These are phyloP conservation scores for Mycena vitilis DNA, from an alignment of 768 basidiomycete species.

Conservation along the genomic window DNA sequence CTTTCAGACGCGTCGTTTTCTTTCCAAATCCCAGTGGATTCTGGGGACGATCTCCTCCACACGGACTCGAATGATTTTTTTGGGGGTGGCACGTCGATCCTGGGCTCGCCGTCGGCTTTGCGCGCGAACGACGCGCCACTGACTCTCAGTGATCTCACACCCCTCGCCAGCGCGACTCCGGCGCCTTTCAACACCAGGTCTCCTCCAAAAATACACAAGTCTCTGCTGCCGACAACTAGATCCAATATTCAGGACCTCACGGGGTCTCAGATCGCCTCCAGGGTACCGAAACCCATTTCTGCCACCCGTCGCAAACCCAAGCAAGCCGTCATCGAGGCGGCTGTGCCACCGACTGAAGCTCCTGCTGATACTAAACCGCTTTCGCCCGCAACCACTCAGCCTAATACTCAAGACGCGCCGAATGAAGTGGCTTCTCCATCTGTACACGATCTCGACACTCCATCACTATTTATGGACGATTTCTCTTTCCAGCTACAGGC, in stretches of 20 bases:
- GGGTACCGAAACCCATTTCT: slow-evolving; percentile 4
- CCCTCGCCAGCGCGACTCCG: slow-evolving; percentile 43
- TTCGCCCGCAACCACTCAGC: background rate
- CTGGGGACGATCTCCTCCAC: slow-evolving; percentile 63
- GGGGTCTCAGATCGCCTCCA: background rate
- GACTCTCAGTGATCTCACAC: slow-evolving; percentile 56
- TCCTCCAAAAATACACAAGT: slow-evolving; percentile 6
- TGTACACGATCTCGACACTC: background rate
- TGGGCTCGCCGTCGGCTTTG: slow-evolving; percentile 35
- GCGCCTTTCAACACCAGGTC: slow-evolving; percentile 5
- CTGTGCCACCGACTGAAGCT: background rate
- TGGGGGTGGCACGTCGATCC: slow-evolving; percentile 51
- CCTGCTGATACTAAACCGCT: background rate
- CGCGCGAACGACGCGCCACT: slow-evolving; percentile 44
- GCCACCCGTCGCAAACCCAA: background rate
- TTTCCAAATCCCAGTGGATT: slow-evolving; percentile 64
- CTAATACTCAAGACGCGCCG: background rate
- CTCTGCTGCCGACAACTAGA: slow-evolving; percentile 26
- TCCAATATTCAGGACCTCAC: slow-evolving; percentile 10
- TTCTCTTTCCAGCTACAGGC: background rate
- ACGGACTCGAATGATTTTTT: slow-evolving; percentile 63
- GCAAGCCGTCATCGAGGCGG: background rate
- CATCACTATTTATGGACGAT: background rate
- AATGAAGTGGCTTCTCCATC: background rate
- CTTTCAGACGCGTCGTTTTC: slow-evolving; percentile 61